Percentiles rank a stretch among this genome's conserved stretches.
Evolutionary conservation across 768 basidiomycete genomes (phyloP).

Genomic region (Pleurotus tuber-regium): DNA sequence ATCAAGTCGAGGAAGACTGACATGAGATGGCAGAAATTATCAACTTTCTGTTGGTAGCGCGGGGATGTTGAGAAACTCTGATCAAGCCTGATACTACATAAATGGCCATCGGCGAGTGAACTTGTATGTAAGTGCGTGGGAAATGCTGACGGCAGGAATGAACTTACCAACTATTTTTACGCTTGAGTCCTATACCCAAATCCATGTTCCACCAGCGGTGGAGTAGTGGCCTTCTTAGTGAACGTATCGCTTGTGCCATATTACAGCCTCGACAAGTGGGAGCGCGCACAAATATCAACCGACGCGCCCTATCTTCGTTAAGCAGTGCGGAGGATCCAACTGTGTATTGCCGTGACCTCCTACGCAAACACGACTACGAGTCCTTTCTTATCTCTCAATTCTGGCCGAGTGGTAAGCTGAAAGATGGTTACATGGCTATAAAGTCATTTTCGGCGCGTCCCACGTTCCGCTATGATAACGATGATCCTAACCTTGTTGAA

Average conservation of each 20-base stretch:
- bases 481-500: constrained; percentile 25
- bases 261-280: too few relatives aligned
- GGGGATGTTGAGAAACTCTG: too few relatives aligned
- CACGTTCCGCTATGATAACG: constrained; percentile 12
- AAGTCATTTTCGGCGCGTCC: constrained; percentile 80
- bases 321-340: constrained; percentile 35
- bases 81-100: too few relatives aligned
- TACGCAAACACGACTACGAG: constrained; percentile 81
- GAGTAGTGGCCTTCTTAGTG: too few relatives aligned
- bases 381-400: constrained; percentile 69
- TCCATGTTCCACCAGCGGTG: too few relatives aligned
- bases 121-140: background rate
- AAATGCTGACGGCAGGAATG: too few relatives aligned
- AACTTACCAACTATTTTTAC: too few relatives aligned
- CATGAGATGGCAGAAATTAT: too few relatives aligned
- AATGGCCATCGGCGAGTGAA: background rate
- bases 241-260: too few relatives aligned
- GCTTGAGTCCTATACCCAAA: too few relatives aligned
- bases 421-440: constrained; percentile 71
- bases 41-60: too few relatives aligned
- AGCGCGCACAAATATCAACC: background rate
- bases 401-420: constrained; percentile 57
- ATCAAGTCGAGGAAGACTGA: too few relatives aligned
- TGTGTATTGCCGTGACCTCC: constrained; percentile 67
- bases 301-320: background rate